These are phyloP conservation scores for Stephania japonica DNA, from an alignment of 164 flowering plant species.

Conservation along the genomic window DNA sequence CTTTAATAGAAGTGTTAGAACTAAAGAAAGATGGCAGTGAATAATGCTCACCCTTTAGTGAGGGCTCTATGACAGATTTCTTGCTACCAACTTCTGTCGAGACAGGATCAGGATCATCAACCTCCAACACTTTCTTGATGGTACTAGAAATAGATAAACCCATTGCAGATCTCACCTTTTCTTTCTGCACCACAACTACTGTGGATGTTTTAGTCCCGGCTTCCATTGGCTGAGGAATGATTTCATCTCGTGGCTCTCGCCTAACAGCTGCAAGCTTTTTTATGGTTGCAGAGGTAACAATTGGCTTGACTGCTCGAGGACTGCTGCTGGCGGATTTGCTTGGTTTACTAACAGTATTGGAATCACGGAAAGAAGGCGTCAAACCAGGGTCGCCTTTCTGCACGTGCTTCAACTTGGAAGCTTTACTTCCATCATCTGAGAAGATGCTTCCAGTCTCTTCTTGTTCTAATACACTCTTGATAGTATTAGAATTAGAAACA, in stretches of 20 bases:
- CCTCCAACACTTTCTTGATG: constrained; percentile 16
- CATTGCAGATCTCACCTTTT: constrained; percentile 2
- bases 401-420: constrained; percentile 11
- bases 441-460: constrained; percentile 20
- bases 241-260: background rate
- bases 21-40: constrained; percentile 19
- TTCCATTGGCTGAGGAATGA: constrained; percentile 7
- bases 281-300: constrained; percentile 6
- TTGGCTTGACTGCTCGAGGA: constrained; percentile 17
- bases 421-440: constrained; percentile 16
- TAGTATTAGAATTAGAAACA: constrained; percentile 1
- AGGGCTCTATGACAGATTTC: constrained; percentile 13
- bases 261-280: background rate
- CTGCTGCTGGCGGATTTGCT: constrained; percentile 27
- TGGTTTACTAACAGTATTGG: constrained; percentile 1
- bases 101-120: constrained; percentile 20
- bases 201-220: constrained; percentile 4
- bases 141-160: constrained; percentile 11
- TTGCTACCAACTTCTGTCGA: constrained; percentile 17
- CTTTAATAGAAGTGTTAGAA: constrained; percentile 1
- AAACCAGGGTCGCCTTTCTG: constrained; percentile 14
- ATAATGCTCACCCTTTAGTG: constrained; percentile 15
- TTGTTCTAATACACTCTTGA: constrained; percentile 7
- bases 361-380: constrained; percentile 17
- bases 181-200: constrained; percentile 4